Percentiles rank a stretch among this genome's conserved stretches.
Conservation (phyloP, 1,284 basidiomycete species). For the Leccinum pachyderme region DNA sequence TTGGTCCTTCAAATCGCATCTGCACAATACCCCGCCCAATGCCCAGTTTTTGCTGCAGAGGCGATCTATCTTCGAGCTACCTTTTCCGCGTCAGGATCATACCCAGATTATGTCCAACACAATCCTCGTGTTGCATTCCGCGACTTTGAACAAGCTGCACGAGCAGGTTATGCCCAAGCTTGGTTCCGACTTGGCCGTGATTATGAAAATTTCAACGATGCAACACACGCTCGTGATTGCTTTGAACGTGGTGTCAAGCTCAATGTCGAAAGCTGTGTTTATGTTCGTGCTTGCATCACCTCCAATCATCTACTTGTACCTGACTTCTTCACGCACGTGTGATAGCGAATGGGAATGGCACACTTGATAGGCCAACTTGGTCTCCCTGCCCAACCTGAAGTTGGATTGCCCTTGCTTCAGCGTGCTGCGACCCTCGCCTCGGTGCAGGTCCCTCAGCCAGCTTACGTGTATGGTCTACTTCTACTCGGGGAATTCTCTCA, state of each 20-base stretch:
- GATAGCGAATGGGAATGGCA: conserved; percentile 87
- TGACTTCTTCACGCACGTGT: conserved; percentile 3
- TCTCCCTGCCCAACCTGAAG: conserved; percentile 50
- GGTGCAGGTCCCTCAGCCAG: conserved; percentile 79
- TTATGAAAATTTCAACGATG: conserved; percentile 85
- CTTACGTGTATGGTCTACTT: conserved; percentile 83
- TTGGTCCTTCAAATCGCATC: conserved; percentile 56
- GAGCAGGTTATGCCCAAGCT: conserved; percentile 66
- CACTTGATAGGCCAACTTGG: conserved; percentile 85
- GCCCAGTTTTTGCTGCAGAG: conserved; percentile 60
- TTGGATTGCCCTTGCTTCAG: conserved; percentile 72
- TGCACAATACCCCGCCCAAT: conserved; percentile 30
- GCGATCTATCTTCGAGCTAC: conserved; percentile 75
- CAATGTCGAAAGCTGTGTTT: conserved; percentile 73
- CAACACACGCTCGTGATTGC: conserved; percentile 70
- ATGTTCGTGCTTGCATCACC: conserved; percentile 50
- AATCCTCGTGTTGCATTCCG: conserved; percentile 83
- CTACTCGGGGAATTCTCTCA: conserved; percentile 78
- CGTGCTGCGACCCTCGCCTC: conserved; percentile 76
- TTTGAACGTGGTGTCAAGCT: conserved; percentile 77
- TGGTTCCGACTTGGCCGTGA: conserved; percentile 92
- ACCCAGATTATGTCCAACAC: conserved; percentile 56
- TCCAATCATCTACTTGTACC: neutral
- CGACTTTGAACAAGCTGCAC: conserved; percentile 81
- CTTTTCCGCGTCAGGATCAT: conserved; percentile 67